Base-by-base conservation (phyloP, 2,329 filamentous ascomycete genomes). In the Davidsoniella eucalypti region DNA sequence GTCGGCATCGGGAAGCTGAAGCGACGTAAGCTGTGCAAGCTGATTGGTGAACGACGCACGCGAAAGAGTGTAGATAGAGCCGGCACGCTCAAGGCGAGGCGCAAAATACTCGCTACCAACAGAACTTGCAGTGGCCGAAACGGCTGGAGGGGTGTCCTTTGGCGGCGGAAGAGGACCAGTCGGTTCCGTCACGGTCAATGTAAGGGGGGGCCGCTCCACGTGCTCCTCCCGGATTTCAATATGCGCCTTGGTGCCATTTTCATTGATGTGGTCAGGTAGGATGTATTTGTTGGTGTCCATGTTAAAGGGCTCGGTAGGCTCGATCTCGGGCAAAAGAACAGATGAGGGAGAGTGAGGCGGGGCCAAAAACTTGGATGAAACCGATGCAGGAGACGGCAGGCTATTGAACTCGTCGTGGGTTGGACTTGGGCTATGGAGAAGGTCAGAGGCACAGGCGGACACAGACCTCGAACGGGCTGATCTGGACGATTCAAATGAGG, bases 1-100 rank as follows among this genome's bases (percentile, higher is more conserved):
- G 41, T 82, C 80, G 48, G 90, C 85, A 62, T 94, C 83, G 1
- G 92, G 92, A 2, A 96, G 73, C 58, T 87, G 82, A 52, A 96
- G 80, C 16, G 87, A 87, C 0, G 88, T 96, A 55, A 98, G 72
- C 63, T 95, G 87, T 44, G 86, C 85, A 49, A 96, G 77, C 64
- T 96, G 92, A 59, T 85, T 93, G 55, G 87, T 85, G 63, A 98
- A 94, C 5, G 90, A 95, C 33, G 83, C 84, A 42, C 90, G 79
- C 2, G 87, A 94, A 52, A 98, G 75, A 1, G 92, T 94, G 65
- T 94, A 95, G 57, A 96, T 87, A 36, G 90, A 96, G 40, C 84
- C 84, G 3, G 87, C 73, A 10, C 87, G 76, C 52, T 76, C 76
- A 43, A 79, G 69, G 18, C 76, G 76, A 4, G 78, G 76, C 37